A percentile compares a stretch with the other conserved stretches of the same genome.
Evolutionary conservation across 352 stramenopile species (phyloP).

Genomic region (Pythium volutum): DNA sequence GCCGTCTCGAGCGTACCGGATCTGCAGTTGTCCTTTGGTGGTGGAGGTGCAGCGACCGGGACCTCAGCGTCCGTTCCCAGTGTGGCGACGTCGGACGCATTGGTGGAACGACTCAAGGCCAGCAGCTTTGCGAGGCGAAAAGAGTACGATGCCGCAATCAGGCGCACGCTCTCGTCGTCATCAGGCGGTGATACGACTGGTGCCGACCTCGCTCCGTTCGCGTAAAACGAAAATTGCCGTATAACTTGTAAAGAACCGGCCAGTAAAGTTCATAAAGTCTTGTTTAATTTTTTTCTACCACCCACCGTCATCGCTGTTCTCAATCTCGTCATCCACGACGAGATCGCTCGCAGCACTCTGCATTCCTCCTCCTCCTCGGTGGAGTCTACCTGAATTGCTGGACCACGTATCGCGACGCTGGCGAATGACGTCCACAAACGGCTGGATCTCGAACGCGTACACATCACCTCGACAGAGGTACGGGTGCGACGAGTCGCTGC

Average conservation of each 20-base stretch:
- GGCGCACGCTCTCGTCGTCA: constrained; percentile 24
- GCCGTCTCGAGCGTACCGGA: constrained; percentile 10
- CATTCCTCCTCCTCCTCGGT: background rate
- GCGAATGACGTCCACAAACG: constrained; percentile 51
- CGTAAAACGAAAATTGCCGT: background rate
- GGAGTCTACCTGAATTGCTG: background rate
- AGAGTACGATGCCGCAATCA: constrained; percentile 67
- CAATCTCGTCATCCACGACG: constrained; percentile 65
- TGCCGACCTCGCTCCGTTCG: background rate
- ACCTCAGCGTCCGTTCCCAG: background rate
- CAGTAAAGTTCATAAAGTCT: no score
- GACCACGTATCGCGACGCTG: background rate
- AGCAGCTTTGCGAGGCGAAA: constrained; percentile 68
- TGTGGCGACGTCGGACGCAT: background rate
- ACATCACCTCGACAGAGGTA: constrained; percentile 51
- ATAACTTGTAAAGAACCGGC: no score
- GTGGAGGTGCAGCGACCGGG: background rate
- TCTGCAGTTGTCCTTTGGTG: background rate
- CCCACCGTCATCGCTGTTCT: constrained; percentile 47
- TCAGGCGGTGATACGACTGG: constrained; percentile 21
- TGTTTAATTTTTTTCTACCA: constrained; percentile 23
- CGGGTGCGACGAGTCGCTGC: background rate
- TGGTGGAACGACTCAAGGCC: constrained; percentile 55
- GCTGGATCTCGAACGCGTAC: constrained; percentile 67
- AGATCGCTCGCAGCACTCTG: background rate